Base-by-base conservation (phyloP, 805 yeast genomes). In the Lipomyces yamanashiensis region DNA sequence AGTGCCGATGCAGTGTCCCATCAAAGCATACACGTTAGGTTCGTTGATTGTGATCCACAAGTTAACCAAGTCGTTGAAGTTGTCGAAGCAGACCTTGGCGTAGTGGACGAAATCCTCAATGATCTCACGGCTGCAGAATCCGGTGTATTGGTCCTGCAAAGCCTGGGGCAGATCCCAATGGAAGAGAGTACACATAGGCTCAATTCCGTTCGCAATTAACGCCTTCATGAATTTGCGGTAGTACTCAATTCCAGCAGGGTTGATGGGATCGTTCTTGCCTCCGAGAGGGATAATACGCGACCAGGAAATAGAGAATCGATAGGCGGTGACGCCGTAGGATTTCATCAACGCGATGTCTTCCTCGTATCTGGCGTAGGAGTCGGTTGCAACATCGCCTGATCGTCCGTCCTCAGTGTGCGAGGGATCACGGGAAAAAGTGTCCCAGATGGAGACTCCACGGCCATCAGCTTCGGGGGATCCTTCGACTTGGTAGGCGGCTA, bases 301-400 rank as follows among this genome's bases (percentile, higher is more conserved):
- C 78, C 79, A 77, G 6, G 79, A 75, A 54, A 77, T 73, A 8
- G 76, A 62, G 66, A 77, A 68, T 7, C 78, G 75, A 65, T 77
- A 77, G 54, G 68, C 52, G 39, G 73, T 73, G 39, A 71, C 74
- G 7, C 78, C 79, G 50, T 75, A 70, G 28, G 76, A 74, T 41
- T 75, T 76, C 57, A 76, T 54, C 33, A 78, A 67, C 21, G 71
- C 71, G 51, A 72, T 69, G 59, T 77, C 79, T 65, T 74, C 75
- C 62, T 76, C 75, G 67, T 75, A 76, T 43, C 74, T 64, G 52
- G 72, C 72, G 69, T 76, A 76, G 57, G 75, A 74, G 59, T 76
- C 74, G 62, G 72, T 71, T 15, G 78, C 71, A 48, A 74, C 66
- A 55, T 74, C 72, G 44, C 72, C 67, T 4, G 72, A 71, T 23